Base-by-base conservation (phyloP, 2,329 filamentous ascomycete species). In the Macrophomina phaseolina region DNA sequence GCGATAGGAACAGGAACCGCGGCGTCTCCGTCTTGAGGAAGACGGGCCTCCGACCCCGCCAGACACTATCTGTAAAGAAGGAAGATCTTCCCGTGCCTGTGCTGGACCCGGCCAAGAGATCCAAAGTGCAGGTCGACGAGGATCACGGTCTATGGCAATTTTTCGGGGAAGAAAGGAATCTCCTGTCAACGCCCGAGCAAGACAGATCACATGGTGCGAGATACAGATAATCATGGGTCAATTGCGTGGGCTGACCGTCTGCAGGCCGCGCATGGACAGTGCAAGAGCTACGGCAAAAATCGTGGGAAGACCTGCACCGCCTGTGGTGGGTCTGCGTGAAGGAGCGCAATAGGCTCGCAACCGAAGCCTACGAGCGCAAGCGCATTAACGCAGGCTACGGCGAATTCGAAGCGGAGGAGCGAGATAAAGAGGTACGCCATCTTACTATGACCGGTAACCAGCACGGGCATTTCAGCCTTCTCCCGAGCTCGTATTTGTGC, bases 261-360 rank as follows among this genome's bases (percentile, higher is more conserved):
- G 73, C 69, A 89, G 86, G 95, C 16, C 87, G 95, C 64, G 83
- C 88, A 34, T 99, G 95, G 95, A 89, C 86, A 11, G 89, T 91
- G 7, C 87, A 92, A 80, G 95, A 99, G 82, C 84, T 99, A 74
- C 87, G 94, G 69, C 85, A 87, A 69, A 97, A 97, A 82, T 93
- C 90, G 69, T 99, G 93, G 92, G 92, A 97, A 69, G 94, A 98
- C 78, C 81, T 99, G 73, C 94, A 98, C 79, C 84, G 85, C 69
- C 84, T 99, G 75, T 99, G 94, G 93, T 99, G 94, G 93, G 87
- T 93, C 65, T 98, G 95, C 77, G 86, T 91, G 68, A 93, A 92
- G 81, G 95, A 99, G 82, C 85, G 91, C 73, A 99, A 99, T 81
- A 87, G 92, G 71, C 87, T 98, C 72, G 85, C 88, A n/a, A 98